A percentile compares a stretch with the other conserved stretches of the same genome.
Conservation (phyloP, 2,329 filamentous ascomycete species). For the Fusarium gaditjirri region DNA sequence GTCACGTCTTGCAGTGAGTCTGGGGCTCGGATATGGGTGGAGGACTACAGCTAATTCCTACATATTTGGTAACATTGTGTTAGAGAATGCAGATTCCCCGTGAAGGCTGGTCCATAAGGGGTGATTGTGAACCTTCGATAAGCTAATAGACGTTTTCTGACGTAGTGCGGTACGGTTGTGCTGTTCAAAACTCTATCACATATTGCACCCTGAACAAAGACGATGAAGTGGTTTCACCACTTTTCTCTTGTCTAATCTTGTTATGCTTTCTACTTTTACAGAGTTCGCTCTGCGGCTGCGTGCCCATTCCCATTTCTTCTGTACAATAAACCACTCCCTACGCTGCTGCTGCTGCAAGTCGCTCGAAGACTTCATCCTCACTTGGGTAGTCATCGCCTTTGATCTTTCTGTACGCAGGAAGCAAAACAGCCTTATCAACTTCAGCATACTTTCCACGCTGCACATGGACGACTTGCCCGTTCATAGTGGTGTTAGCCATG, state of each 20-base stretch:
- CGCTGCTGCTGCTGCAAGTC: not conserved
- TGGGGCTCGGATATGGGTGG: accelerated
- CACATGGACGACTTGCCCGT: slow-evolving; percentile 64
- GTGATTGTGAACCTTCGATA: not conserved
- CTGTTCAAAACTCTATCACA: not conserved
- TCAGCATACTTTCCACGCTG: slow-evolving; percentile 61
- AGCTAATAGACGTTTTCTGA: not conserved
- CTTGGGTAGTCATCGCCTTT: slow-evolving; percentile 45
- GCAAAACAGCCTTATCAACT: slow-evolving; percentile 59
- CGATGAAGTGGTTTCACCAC: not conserved
- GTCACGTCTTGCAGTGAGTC: not conserved
- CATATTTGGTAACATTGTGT: not conserved
- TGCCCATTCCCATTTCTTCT: not conserved
- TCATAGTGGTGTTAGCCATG: slow-evolving; percentile 58
- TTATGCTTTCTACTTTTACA: not conserved
- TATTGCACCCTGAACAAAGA: not conserved
- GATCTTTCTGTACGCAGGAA: slow-evolving; percentile 49
- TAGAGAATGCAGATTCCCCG: not conserved
- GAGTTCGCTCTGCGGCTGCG: not conserved
- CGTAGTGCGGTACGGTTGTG: not conserved
- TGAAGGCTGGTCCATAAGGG: not conserved
- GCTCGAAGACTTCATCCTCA: slow-evolving; percentile 51
- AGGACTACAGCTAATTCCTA: not conserved
- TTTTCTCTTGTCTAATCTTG: not conserved
- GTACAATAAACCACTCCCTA: not conserved